A percentile compares a stretch with the other conserved stretches of the same genome.
Evolutionary conservation across 1,139 yeast species (phyloP).

Genomic region (Pichia norvegensis): DNA sequence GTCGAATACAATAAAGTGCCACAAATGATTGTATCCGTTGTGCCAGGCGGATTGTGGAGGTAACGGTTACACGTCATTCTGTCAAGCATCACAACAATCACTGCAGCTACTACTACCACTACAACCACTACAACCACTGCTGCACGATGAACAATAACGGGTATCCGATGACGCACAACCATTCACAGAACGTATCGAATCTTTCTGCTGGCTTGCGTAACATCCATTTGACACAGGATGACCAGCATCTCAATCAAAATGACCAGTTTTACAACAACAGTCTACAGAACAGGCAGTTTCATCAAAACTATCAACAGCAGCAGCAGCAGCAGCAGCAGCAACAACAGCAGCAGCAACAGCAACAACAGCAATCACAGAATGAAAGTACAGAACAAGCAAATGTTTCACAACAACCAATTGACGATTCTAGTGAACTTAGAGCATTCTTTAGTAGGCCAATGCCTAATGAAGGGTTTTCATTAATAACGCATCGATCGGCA

Average conservation of each 20-base stretch:
- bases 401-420: constrained; percentile 6
- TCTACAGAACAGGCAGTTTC: background rate
- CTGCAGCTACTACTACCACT: too few relatives aligned
- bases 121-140: too few relatives aligned
- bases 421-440: constrained; percentile 40
- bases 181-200: constrained; percentile 20
- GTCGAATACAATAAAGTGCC: too few relatives aligned
- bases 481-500: constrained; percentile 86
- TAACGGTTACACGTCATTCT: too few relatives aligned
- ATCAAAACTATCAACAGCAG: constrained; percentile 2
- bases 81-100: too few relatives aligned
- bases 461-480: constrained; percentile 77
- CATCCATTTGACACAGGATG: constrained; percentile 15
- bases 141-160: background rate
- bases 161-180: background rate
- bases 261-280: constrained; percentile 6
- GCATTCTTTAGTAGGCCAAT: constrained; percentile 56
- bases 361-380: constrained; percentile 4
- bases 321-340: constrained; percentile 6
- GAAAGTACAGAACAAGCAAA: background rate
- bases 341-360: constrained; percentile 1
- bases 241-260: constrained; percentile 9
- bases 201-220: constrained; percentile 25
- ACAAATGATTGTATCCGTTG: too few relatives aligned
- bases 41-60: too few relatives aligned